Percentiles rank a stretch among this genome's conserved stretches.
Evolutionary conservation across 2,329 filamentous ascomycete species (phyloP).

Genomic region (Talaromyces islandicus): DNA sequence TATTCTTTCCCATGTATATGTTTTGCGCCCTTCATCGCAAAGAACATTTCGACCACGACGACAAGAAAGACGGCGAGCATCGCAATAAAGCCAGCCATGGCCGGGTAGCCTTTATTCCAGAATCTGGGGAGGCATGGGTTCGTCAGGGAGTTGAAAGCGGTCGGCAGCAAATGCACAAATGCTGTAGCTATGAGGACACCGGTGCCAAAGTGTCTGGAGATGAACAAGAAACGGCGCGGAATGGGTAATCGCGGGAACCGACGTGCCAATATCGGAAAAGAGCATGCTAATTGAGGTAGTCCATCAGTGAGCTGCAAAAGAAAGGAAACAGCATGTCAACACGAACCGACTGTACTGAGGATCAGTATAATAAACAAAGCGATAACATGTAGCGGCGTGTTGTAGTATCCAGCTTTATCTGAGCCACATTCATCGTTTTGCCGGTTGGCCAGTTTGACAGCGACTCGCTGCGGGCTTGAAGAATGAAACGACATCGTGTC

Average conservation of each 20-base stretch:
- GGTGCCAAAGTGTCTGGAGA: slow-evolving; percentile 55
- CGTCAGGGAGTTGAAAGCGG: slow-evolving; percentile 55
- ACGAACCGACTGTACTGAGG: slow-evolving; percentile 41
- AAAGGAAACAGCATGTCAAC: not conserved
- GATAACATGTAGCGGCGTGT: slow-evolving; percentile 61
- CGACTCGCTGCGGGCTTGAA: not conserved
- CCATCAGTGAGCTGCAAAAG: slow-evolving; percentile 5
- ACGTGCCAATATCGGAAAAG: slow-evolving; percentile 55
- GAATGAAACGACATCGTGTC: not conserved
- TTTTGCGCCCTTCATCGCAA: slow-evolving; percentile 63
- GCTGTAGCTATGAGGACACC: slow-evolving; percentile 53
- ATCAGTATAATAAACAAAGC: slow-evolving; percentile 61
- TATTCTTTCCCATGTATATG: slow-evolving; percentile 53
- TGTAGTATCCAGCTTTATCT: slow-evolving; percentile 44
- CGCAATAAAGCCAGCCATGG: slow-evolving; percentile 73
- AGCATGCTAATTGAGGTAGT: slow-evolving; percentile 43
- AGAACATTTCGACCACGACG: slow-evolving; percentile 80
- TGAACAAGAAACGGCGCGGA: slow-evolving; percentile 53
- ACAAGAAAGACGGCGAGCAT: slow-evolving; percentile 79
- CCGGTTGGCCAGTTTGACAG: not conserved
- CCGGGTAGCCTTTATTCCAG: slow-evolving; percentile 72
- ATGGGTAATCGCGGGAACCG: slow-evolving; percentile 56
- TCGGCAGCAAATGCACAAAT: slow-evolving; percentile 57
- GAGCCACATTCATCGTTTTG: slow-evolving; percentile 30
- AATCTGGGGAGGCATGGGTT: slow-evolving; percentile 66